Conservation (phyloP, 208 protist species). For the Naegleria lovaniensis region DNA sequence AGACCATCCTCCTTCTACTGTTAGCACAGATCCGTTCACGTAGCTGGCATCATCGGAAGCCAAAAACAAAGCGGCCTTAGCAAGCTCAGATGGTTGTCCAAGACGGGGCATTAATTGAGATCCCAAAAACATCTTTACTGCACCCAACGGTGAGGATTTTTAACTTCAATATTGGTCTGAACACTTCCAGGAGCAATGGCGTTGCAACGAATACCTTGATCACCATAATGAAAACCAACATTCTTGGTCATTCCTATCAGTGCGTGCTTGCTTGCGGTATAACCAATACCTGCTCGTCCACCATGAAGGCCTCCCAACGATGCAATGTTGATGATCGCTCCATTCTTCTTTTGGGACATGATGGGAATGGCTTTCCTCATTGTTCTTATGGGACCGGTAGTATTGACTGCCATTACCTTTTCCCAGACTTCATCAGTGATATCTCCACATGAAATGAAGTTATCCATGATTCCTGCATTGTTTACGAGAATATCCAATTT, state of each 20-base stretch:
- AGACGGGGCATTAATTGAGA: not conserved
- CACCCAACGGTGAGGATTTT: not conserved
- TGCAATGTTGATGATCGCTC: not conserved
- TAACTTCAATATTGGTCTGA: not conserved
- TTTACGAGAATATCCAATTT: not conserved
- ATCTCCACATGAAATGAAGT: not conserved
- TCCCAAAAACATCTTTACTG: not conserved
- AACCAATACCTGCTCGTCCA: not conserved
- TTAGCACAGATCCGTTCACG: not conserved
- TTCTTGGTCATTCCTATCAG: not conserved
- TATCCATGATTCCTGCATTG: slow-evolving; percentile 3
- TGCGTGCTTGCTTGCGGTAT: not conserved
- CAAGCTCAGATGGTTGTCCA: not conserved
- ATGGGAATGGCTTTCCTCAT: not conserved
- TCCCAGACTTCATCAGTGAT: not conserved
- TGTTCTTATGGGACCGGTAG: not conserved
- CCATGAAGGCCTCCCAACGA: not conserved
- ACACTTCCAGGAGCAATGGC: slow-evolving; percentile 8
- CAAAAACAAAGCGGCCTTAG: slow-evolving; percentile 3
- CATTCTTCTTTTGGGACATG: not conserved
- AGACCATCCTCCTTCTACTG: not conserved
- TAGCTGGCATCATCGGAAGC: not conserved
- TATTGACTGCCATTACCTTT: not conserved
- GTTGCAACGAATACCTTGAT: not conserved
- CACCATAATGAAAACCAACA: not conserved